Percentiles rank a stretch among this genome's conserved stretches.
Conservation (phyloP, 495 filamentous ascomycete species). For the Talaromyces borbonicus region DNA sequence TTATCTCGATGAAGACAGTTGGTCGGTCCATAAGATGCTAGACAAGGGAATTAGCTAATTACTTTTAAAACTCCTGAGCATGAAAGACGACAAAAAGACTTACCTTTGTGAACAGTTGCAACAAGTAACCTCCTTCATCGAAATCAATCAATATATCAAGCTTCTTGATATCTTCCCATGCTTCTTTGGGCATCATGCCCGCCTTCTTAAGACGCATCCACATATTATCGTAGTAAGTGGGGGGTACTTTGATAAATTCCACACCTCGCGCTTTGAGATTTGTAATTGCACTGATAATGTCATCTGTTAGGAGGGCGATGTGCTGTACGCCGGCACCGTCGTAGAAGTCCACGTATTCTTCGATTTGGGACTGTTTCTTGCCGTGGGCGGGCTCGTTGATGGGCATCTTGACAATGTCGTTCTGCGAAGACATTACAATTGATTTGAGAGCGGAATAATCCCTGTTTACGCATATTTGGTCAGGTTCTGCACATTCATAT, state of each 20-base stretch:
- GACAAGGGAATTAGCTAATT: slow-evolving; percentile 14
- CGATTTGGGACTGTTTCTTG: slow-evolving; percentile 80
- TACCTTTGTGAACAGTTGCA: slow-evolving; percentile 79
- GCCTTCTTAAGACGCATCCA: slow-evolving; percentile 48
- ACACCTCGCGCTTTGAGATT: slow-evolving; percentile 71
- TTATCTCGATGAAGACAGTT: slow-evolving; percentile 91
- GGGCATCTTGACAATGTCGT: slow-evolving; percentile 84
- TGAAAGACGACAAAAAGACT: slow-evolving; percentile 10
- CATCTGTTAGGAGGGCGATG: slow-evolving; percentile 69
- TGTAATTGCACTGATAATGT: slow-evolving; percentile 66
- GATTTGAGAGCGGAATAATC: slow-evolving; percentile 77
- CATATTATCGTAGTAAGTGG: slow-evolving; percentile 75
- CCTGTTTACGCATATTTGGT: slow-evolving; percentile 14
- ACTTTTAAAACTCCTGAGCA: background rate
- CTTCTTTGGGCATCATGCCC: slow-evolving; percentile 52
- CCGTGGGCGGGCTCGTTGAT: slow-evolving; percentile 91
- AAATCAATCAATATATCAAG: slow-evolving; percentile 86
- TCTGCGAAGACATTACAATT: slow-evolving; percentile 80
- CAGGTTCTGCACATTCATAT: background rate
- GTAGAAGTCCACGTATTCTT: slow-evolving; percentile 87
- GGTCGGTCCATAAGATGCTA: slow-evolving; percentile 82
- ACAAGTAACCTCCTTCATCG: slow-evolving; percentile 75
- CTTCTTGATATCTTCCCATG: slow-evolving; percentile 59
- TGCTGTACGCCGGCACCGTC: slow-evolving; percentile 81
- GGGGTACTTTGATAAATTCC: slow-evolving; percentile 79